phyloP scores from a whole-genome alignment of 768 basidiomycete genomes.

The Leccinum arenicola region DNA sequence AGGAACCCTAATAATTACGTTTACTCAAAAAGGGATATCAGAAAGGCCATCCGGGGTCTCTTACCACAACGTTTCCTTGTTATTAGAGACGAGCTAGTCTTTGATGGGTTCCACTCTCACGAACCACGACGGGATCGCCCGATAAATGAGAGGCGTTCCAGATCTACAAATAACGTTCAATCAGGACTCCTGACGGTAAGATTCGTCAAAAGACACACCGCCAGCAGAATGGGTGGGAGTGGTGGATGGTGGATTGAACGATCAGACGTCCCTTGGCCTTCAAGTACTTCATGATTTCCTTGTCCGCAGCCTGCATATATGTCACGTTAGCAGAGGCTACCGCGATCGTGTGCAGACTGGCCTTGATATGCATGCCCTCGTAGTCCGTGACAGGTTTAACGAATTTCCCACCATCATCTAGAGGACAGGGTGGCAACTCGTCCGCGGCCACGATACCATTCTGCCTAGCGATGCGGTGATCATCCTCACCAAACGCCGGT shows the following conservation, averaged over 20 bases:
- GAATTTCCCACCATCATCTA: constrained; percentile 87
- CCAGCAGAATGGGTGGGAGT: constrained; percentile 98
- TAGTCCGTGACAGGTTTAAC: constrained; percentile 90
- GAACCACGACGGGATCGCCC: constrained; percentile 96
- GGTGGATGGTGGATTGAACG: constrained; percentile 80
- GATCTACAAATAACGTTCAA: constrained; percentile 50
- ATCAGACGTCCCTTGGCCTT: constrained; percentile 87
- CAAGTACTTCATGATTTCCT: constrained; percentile 86
- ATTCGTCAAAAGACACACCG: constrained; percentile 44
- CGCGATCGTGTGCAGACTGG: constrained; percentile 25
- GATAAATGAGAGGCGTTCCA: constrained; percentile 92
- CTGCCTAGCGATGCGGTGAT: constrained; percentile 88
- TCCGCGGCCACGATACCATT: constrained; percentile 81
- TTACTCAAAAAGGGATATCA: constrained; percentile 2
- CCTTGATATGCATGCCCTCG: constrained; percentile 87
- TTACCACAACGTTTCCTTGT: constrained; percentile 86
- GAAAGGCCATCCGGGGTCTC: constrained; percentile 10
- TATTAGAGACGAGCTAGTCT: constrained; percentile 86
- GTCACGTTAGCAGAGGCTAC: neutral
- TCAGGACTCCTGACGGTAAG: neutral
- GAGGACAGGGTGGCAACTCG: constrained; percentile 94
- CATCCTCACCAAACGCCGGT: constrained; percentile 97
- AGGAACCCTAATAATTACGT: constrained; percentile 69
- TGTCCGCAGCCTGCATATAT: constrained; percentile 76
- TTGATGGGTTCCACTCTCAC: constrained; percentile 82